Evolutionary conservation across 768 basidiomycete species (phyloP).

Genomic region (Mycena chlorophos): DNA sequence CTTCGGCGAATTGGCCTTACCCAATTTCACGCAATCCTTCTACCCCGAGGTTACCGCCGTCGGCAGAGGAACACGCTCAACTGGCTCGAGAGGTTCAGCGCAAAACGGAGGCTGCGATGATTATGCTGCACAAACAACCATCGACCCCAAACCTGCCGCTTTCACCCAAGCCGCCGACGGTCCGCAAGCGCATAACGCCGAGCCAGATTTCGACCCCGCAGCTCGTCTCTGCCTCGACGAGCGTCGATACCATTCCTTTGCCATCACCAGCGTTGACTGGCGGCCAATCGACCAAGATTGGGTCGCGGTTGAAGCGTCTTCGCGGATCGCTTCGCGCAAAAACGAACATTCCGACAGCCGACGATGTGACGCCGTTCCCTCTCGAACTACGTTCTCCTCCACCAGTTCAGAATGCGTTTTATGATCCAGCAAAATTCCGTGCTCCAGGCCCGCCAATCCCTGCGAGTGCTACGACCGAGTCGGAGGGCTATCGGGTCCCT

Average conservation of each 20-base stretch:
- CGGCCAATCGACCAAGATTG: conserved; percentile 54
- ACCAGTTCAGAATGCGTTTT: conserved; percentile 38
- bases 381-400: conserved; percentile 42
- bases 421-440: conserved; percentile 42
- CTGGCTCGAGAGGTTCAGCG: conserved; percentile 68
- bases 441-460: conserved; percentile 35
- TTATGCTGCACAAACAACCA: conserved; percentile 53
- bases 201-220: conserved; percentile 67
- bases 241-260: conserved; percentile 66
- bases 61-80: conserved; percentile 50
- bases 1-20: conserved; percentile 32
- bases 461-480: conserved; percentile 49
- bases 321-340: conserved; percentile 65
- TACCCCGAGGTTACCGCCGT: conserved; percentile 42
- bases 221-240: conserved; percentile 66
- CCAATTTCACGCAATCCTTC: conserved; percentile 44
- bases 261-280: conserved; percentile 49
- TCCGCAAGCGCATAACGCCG: conserved; percentile 60
- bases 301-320: conserved; percentile 71
- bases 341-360: conserved; percentile 39
- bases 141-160: conserved; percentile 45
- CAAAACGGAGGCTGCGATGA: conserved; percentile 65
- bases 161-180: conserved; percentile 38
- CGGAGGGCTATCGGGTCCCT: conserved; percentile 53
- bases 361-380: conserved; percentile 51